Evolutionary conservation across 352 stramenopile species (phyloP).

Genomic region (Phytopythium boreale): DNA sequence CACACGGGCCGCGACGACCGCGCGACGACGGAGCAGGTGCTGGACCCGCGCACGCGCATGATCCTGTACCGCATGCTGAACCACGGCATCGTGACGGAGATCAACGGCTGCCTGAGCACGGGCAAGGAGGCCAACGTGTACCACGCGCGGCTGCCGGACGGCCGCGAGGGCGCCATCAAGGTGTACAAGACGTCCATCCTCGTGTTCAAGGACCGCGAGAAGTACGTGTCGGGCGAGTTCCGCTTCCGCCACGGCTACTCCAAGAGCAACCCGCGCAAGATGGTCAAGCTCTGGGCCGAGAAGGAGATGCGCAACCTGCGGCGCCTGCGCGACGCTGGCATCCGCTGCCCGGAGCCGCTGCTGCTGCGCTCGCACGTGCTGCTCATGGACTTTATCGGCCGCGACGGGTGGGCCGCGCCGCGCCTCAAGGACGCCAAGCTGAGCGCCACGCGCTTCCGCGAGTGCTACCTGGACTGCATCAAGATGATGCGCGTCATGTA

Average conservation of each 20-base stretch:
- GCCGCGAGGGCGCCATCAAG: slow-evolving; percentile 79
- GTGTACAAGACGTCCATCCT: slow-evolving; percentile 92
- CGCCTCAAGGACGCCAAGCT: slow-evolving; percentile 95
- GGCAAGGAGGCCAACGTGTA: slow-evolving; percentile 99
- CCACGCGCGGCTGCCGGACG: slow-evolving; percentile 87
- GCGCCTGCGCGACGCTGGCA: slow-evolving; percentile 87
- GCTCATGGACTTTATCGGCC: slow-evolving; percentile 99
- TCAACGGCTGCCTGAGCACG: slow-evolving; percentile 98
- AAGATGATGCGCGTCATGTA: slow-evolving; percentile 98
- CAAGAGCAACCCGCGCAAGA: slow-evolving; percentile 97
- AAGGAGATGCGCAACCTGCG: slow-evolving; percentile 99
- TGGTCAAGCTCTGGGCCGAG: slow-evolving; percentile 99
- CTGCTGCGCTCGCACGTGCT: slow-evolving; percentile 97
- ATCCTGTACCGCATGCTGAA: slow-evolving; percentile 99
- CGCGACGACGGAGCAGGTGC: slow-evolving; percentile 96
- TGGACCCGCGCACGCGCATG: slow-evolving; percentile 98
- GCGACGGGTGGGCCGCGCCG: slow-evolving; percentile 93
- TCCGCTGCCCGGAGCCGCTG: slow-evolving; percentile 91
- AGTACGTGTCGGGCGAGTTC: slow-evolving; percentile 98
- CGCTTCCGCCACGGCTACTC: slow-evolving; percentile 97
- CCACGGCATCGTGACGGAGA: slow-evolving; percentile 93
- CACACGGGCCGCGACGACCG: slow-evolving; percentile 97
- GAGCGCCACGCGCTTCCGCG: slow-evolving; percentile 87
- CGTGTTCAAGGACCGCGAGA: slow-evolving; percentile 99
- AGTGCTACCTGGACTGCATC: slow-evolving; percentile 94